phyloP scores from a whole-genome alignment of 2,329 filamentous ascomycete species.

The Sphaerostilbella broomeana region DNA sequence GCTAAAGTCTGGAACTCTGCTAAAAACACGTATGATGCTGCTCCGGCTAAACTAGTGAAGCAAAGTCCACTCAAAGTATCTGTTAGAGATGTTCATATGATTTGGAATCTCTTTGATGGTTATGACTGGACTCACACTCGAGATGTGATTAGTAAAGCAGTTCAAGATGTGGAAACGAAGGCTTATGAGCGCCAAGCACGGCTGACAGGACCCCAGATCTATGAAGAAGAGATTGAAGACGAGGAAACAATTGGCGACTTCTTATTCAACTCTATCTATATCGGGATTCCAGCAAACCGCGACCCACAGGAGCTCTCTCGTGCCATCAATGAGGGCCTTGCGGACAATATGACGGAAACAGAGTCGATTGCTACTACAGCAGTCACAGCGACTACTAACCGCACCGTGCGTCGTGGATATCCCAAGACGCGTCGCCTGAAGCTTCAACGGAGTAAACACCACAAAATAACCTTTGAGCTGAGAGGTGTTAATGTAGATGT shows the following conservation, averaged over 20 bases:
- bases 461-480: slow-evolving; percentile 94
- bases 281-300: slow-evolving; percentile 78
- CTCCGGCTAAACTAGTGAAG: slow-evolving; percentile 53
- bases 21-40: slow-evolving; percentile 65
- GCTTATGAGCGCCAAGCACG: slow-evolving; percentile 67
- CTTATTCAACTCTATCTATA: slow-evolving; percentile 98
- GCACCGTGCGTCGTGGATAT: slow-evolving; percentile 36
- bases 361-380: slow-evolving; percentile 80
- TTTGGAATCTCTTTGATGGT: slow-evolving; percentile 97
- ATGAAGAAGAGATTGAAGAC: slow-evolving; percentile 68
- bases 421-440: slow-evolving; percentile 57
- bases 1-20: slow-evolving; percentile 76
- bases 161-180: slow-evolving; percentile 78
- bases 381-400: slow-evolving; percentile 51
- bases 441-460: slow-evolving; percentile 76
- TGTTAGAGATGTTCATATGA: slow-evolving; percentile 81
- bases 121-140: slow-evolving; percentile 93
- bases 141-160: slow-evolving; percentile 77
- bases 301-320: slow-evolving; percentile 76
- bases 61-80: slow-evolving; percentile 69
- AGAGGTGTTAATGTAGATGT: slow-evolving; percentile 78
- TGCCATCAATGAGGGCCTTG: slow-evolving; percentile 81
- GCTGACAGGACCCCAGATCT: slow-evolving; percentile 47
- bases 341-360: slow-evolving; percentile 81
- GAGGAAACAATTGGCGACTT: slow-evolving; percentile 89